A percentile compares a stretch with the other conserved stretches of the same genome.
Evolutionary conservation across 331 rosid genomes (phyloP).

Genomic region (Stylosanthes scabra): DNA sequence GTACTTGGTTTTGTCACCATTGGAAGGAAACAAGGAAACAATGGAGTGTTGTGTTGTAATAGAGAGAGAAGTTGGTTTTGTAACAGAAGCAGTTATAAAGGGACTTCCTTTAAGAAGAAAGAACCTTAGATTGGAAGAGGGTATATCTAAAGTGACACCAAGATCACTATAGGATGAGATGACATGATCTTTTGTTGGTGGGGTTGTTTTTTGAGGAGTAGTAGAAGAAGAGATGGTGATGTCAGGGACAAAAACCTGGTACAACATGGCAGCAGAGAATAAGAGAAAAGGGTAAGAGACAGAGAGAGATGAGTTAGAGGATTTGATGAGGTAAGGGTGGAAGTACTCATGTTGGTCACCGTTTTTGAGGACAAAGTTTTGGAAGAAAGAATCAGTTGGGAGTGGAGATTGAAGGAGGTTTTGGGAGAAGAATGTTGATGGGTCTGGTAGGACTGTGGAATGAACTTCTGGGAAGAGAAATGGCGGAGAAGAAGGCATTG

Average conservation of each 20-base stretch:
- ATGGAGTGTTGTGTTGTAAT: constrained; percentile 65
- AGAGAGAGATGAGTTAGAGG: constrained; percentile 56
- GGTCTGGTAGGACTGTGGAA: constrained; percentile 73
- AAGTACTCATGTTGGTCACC: constrained; percentile 75
- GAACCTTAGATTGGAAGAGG: constrained; percentile 64
- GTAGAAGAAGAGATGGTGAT: constrained; percentile 64
- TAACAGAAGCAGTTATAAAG: constrained; percentile 57
- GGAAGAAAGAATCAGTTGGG: constrained; percentile 84
- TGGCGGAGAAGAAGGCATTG: constrained; percentile 30
- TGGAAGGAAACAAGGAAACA: constrained; percentile 47
- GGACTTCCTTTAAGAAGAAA: constrained; percentile 81
- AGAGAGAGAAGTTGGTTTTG: constrained; percentile 44
- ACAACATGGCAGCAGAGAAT: constrained; percentile 50
- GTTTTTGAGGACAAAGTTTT: constrained; percentile 65
- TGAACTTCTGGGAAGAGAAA: constrained; percentile 56
- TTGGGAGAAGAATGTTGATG: constrained; percentile 69
- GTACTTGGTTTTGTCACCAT: constrained; percentile 49
- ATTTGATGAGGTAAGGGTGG: constrained; percentile 76
- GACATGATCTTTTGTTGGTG: constrained; percentile 38
- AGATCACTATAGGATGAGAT: constrained; percentile 71
- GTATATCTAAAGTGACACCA: constrained; percentile 67
- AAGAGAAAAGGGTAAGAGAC: constrained; percentile 68
- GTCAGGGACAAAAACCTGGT: constrained; percentile 66
- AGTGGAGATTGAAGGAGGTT: constrained; percentile 63
- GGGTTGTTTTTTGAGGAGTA: constrained; percentile 3